Evolutionary conservation across 768 basidiomycete genomes (phyloP).

Genomic region (Rhodocollybia butyracea): DNA sequence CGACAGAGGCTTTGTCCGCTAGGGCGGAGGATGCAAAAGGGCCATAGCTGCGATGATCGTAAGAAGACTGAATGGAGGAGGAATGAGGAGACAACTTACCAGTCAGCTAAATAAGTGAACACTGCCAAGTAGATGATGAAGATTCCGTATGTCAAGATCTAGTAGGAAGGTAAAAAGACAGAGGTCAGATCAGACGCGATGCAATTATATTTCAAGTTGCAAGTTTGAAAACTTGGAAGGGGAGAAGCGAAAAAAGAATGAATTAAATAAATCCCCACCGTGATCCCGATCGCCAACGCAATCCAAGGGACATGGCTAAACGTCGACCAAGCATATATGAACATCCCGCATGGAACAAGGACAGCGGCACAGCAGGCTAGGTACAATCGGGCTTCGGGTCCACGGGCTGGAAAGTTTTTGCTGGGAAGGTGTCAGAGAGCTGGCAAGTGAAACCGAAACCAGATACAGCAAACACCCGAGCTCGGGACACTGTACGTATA

Average conservation of each 20-base stretch:
- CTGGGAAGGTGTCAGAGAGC: conserved; percentile 15
- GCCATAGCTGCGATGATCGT: conserved; percentile 36
- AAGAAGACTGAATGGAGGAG: not conserved
- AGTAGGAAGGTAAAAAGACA: no score
- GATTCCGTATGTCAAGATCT: conserved; percentile 48
- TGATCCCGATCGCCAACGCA: conserved; percentile 51
- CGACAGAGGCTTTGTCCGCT: conserved; percentile 61
- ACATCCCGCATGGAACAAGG: conserved; percentile 56
- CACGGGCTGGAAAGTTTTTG: conserved; percentile 28
- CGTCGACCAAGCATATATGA: conserved; percentile 73
- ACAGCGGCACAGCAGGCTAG: conserved; percentile 52
- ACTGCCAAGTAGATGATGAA: conserved; percentile 58
- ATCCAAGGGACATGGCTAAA: conserved; percentile 58
- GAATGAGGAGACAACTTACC: conserved; percentile 32
- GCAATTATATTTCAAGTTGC: no score
- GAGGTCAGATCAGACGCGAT: no score
- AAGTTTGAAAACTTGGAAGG: no score
- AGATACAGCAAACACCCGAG: not conserved
- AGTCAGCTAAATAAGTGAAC: conserved; percentile 64
- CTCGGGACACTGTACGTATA: no score
- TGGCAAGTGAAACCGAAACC: not conserved
- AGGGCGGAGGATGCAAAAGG: conserved; percentile 67
- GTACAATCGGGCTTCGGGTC: conserved; percentile 61
- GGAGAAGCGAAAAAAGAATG: no score
- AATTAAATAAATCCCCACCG: conserved; percentile 22